Conservation (phyloP, 1,284 basidiomycete genomes). For the Schizopora paradoxa region DNA sequence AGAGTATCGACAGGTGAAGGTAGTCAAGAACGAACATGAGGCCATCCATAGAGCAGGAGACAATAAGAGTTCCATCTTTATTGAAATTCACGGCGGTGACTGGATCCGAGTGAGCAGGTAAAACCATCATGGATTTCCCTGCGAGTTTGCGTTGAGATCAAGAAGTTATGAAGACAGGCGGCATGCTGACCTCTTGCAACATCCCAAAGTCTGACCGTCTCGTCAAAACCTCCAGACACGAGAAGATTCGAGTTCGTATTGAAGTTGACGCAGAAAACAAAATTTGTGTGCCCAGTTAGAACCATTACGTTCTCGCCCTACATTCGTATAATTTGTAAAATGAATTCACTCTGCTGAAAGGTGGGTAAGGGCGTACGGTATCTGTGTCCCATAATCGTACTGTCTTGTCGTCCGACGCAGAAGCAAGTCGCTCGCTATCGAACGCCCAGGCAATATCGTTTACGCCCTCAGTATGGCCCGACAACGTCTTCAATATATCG, state of each 20-base stretch:
- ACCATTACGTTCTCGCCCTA: conserved; percentile 58
- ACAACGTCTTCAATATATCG: conserved; percentile 62
- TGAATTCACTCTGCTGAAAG: conserved; percentile 2
- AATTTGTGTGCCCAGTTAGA: conserved; percentile 84
- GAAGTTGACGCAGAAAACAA: conserved; percentile 90
- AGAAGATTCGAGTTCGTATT: conserved; percentile 86
- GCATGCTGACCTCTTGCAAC: conserved; percentile 68
- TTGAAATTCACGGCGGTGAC: conserved; percentile 93
- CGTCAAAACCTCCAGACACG: conserved; percentile 91
- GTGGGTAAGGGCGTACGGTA: conserved; percentile 38
- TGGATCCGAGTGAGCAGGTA: conserved; percentile 96
- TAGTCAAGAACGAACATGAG: conserved; percentile 80
- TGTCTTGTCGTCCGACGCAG: conserved; percentile 87
- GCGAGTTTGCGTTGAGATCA: conserved; percentile 1
- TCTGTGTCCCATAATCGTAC: conserved; percentile 79
- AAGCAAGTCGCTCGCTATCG: conserved; percentile 77
- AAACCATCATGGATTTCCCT: conserved; percentile 74
- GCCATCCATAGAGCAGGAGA: conserved; percentile 93
- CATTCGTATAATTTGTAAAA: conserved; percentile 15
- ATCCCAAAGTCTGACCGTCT: conserved; percentile 94
- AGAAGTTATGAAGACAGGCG: conserved; percentile 5
- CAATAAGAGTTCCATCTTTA: conserved; percentile 89
- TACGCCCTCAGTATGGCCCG: conserved; percentile 75
- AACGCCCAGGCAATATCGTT: conserved; percentile 86
- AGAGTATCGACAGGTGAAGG: conserved; percentile 2